phyloP scores from a whole-genome alignment of 1,284 basidiomycete genomes.

The Cryptococcus sp. region DNA sequence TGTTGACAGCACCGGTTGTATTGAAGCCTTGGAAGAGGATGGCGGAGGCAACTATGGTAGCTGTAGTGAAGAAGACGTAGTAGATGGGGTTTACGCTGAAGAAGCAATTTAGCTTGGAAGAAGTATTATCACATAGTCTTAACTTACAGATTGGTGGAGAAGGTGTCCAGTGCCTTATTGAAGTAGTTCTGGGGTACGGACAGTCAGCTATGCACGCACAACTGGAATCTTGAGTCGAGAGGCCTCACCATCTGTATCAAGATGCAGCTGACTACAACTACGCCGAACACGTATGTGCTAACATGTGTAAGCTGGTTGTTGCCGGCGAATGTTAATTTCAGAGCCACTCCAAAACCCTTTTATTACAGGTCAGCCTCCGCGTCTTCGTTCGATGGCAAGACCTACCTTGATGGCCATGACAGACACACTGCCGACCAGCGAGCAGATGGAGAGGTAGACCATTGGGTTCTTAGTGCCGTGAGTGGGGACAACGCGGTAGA shows the following conservation, averaged over 20 bases:
- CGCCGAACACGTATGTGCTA: slow-evolving; percentile 91
- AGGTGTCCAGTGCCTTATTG: slow-evolving; percentile 96
- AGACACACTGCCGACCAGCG: slow-evolving; percentile 94
- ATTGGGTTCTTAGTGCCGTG: slow-evolving; percentile 86
- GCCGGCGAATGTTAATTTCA: slow-evolving; percentile 91
- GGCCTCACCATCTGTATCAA: slow-evolving; percentile 75
- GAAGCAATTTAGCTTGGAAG: slow-evolving; percentile 20
- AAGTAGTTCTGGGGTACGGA: slow-evolving; percentile 72
- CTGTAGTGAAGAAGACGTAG: slow-evolving; percentile 97
- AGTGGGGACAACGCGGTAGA: slow-evolving; percentile 81
- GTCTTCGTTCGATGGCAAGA: neutral
- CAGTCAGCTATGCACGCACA: neutral
- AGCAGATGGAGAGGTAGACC: slow-evolving; percentile 96
- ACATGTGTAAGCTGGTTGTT: slow-evolving; percentile 95
- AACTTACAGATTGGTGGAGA: slow-evolving; percentile 94
- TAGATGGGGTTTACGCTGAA: slow-evolving; percentile 94
- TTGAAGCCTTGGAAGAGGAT: slow-evolving; percentile 98
- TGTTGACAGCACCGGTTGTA: slow-evolving; percentile 78
- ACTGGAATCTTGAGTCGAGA: neutral
- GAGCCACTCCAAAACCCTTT: slow-evolving; percentile 86
- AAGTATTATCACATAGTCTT: neutral
- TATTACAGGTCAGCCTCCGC: slow-evolving; percentile 50
- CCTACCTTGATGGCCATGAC: slow-evolving; percentile 64
- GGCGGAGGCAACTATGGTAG: slow-evolving; percentile 90
- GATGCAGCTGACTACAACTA: slow-evolving; percentile 83